These are phyloP conservation scores for Lactifluus rugatus DNA, from an alignment of 768 basidiomycete species.

Conservation along the genomic window DNA sequence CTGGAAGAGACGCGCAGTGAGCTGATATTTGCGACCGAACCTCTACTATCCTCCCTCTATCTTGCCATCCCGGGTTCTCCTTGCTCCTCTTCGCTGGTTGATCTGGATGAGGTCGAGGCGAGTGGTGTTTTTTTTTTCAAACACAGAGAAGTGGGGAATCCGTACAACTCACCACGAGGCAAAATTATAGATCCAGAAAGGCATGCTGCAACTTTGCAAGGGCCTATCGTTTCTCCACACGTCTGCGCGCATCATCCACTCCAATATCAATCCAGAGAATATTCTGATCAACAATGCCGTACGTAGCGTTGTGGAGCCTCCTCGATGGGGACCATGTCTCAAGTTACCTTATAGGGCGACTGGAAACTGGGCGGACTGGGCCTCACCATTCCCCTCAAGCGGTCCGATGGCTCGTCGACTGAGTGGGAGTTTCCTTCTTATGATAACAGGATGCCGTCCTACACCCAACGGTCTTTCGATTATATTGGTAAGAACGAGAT, in stretches of 20 bases:
- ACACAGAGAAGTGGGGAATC: no score
- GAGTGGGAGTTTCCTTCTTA: slow-evolving; percentile 88
- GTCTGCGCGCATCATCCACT: slow-evolving; percentile 85
- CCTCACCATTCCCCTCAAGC: slow-evolving; percentile 67
- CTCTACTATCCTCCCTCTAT: slow-evolving; percentile 71
- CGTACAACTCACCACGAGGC: no score
- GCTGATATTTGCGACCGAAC: slow-evolving; percentile 89
- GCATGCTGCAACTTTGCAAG: slow-evolving; percentile 86
- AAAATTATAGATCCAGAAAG: slow-evolving; percentile 92
- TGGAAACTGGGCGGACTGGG: slow-evolving; percentile 96
- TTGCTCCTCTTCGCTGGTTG: slow-evolving; percentile 48
- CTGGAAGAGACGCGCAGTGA: slow-evolving; percentile 87
- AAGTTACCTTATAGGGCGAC: slow-evolving; percentile 61
- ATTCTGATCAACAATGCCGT: slow-evolving; percentile 87
- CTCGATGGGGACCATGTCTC: slow-evolving; percentile 11
- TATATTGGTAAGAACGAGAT: slow-evolving; percentile 62
- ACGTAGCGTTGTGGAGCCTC: slow-evolving; percentile 23
- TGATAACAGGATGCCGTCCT: slow-evolving; percentile 68
- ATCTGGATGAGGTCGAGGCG: slow-evolving; percentile 95
- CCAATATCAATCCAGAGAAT: slow-evolving; percentile 80
- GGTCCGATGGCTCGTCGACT: slow-evolving; percentile 59
- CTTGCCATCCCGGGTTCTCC: slow-evolving; percentile 62
- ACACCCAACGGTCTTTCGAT: slow-evolving; percentile 87
- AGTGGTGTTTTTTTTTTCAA: no score
- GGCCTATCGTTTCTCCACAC: slow-evolving; percentile 85